Percentiles rank a stretch among this genome's conserved stretches.
phyloP scores from a whole-genome alignment of 1,284 basidiomycete genomes.

The Puccinia novopanici region DNA sequence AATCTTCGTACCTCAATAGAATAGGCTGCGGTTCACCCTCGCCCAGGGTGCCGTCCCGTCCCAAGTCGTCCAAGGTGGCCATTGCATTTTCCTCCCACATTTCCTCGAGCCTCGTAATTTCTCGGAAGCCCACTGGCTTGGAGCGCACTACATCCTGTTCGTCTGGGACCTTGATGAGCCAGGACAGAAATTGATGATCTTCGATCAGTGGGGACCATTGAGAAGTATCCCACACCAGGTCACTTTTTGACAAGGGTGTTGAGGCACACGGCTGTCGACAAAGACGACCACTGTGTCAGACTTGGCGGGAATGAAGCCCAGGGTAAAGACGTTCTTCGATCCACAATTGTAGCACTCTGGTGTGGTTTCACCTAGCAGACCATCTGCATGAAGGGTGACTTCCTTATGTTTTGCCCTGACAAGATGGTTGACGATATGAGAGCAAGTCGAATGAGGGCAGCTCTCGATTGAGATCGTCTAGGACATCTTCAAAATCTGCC shows the following conservation, averaged over 20 bases:
- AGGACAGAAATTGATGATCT: slow-evolving; percentile 94
- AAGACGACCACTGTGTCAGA: slow-evolving; percentile 98
- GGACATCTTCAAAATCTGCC: slow-evolving; percentile 79
- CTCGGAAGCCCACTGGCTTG: slow-evolving; percentile 90
- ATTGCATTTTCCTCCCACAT: slow-evolving; percentile 93
- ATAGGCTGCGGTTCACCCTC: slow-evolving; percentile 95
- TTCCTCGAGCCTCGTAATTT: slow-evolving; percentile 96
- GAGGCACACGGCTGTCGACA: slow-evolving; percentile 98
- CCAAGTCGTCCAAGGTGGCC: slow-evolving; percentile 92
- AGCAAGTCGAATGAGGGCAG: slow-evolving; percentile 65
- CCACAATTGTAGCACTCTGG: slow-evolving; percentile 97
- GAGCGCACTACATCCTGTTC: slow-evolving; percentile 93
- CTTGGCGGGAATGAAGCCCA: slow-evolving; percentile 98
- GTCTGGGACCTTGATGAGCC: slow-evolving; percentile 95
- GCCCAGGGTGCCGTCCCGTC: slow-evolving; percentile 86
- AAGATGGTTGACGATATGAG: slow-evolving; percentile 98
- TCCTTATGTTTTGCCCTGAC: slow-evolving; percentile 99
- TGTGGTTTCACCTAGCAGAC: slow-evolving; percentile 91
- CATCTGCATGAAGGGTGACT: slow-evolving; percentile 91
- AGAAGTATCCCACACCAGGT: slow-evolving; percentile 96
- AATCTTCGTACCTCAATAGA: slow-evolving; percentile 86
- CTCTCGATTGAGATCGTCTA: slow-evolving; percentile 83
- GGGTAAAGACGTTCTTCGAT: slow-evolving; percentile 99
- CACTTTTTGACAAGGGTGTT: slow-evolving; percentile 74
- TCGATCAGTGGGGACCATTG: slow-evolving; percentile 99